Base-by-base conservation (phyloP, 2,329 filamentous ascomycete genomes). In the Xylaria sp. region DNA sequence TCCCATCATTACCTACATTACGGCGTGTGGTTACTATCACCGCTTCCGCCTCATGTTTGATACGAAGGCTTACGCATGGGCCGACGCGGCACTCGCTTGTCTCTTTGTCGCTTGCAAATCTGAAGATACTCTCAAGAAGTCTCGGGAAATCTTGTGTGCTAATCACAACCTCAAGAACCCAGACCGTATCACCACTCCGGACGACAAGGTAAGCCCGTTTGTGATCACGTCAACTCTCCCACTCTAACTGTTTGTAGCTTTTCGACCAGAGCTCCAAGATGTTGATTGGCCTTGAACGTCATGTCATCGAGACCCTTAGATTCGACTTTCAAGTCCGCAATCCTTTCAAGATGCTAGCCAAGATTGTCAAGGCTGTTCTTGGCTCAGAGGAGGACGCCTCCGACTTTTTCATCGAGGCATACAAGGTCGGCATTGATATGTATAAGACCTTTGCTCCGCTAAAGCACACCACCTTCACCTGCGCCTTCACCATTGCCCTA, bases 81-180 rank as follows among this genome's bases (percentile, higher is more conserved):
- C 92, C 75, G 94, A 98, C 74, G 93, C 92, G 1, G 92, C 94
- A 0, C 86, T 95, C 6, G 92, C 95, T 1, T 90, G 92, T 23
- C 81, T 99, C 8, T 94, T 98, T 72, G 91, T 93, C 2, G 93
- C 93, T 2, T 98, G 94, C 82, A 99, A 99, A 79, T 93, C 96
- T 46, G 95, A 99, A 77, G 95, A 99, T 76, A 99, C 95, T 0
- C 85, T 97, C 68, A 99, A 99, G 79, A 98, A 98, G 80, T 96
- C 92, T 3, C 88, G 87, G 60, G 95, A 99, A 66, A 96, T 99
- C 63, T 82, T 98, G 15, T 96, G 92, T 60, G 93, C 93, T 1
- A 90, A 92, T 23, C 92, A 94, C 77, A 97, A 97, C 72, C 80
- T 96, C 37, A 95, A 93, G 77, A 85, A 77, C 73, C 85, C 71